A percentile compares a stretch with the other conserved stretches of the same genome.
Conservation (phyloP, 768 basidiomycete species). For the Russula olivacea region DNA sequence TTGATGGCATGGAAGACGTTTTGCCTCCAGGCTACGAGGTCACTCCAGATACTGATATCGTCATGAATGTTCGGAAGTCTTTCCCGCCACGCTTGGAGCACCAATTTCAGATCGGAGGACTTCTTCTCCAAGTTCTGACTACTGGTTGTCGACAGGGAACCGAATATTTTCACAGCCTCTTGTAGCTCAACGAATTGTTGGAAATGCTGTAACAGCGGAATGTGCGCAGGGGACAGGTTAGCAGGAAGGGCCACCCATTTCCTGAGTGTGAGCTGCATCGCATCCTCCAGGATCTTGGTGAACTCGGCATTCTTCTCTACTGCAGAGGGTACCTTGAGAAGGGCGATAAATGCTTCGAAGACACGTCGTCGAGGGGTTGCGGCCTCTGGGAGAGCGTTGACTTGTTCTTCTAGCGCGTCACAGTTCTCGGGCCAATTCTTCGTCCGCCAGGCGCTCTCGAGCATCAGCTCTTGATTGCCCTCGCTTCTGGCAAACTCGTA, state of each 20-base stretch:
- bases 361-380: conserved; percentile 93
- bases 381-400: conserved; percentile 74
- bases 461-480: conserved; percentile 82
- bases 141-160: conserved; percentile 79
- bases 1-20: conserved; percentile 98
- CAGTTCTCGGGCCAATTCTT: conserved; percentile 86
- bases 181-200: conserved; percentile 98
- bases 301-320: conserved; percentile 86
- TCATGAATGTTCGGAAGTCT: conserved; percentile 92
- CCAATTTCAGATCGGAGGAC: conserved; percentile 91
- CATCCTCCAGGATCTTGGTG: conserved; percentile 83
- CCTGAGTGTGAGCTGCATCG: conserved; percentile 90
- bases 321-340: conserved; percentile 78
- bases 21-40: conserved; percentile 98
- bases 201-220: conserved; percentile 94
- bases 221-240: conserved; percentile 84
- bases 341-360: conserved; percentile 91
- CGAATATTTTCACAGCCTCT: conserved; percentile 93
- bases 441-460: conserved; percentile 94
- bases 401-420: conserved; percentile 72
- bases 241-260: conserved; percentile 92
- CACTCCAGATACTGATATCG: conserved; percentile 98
- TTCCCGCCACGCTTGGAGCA: conserved; percentile 95
- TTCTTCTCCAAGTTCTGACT: conserved; percentile 89
- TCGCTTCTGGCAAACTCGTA: conserved; percentile 87